Evolutionary conservation across 1,284 basidiomycete species (phyloP), one percentile per base, ranked within the genome.

Genomic region (Papiliotrema flavescens): DNA sequence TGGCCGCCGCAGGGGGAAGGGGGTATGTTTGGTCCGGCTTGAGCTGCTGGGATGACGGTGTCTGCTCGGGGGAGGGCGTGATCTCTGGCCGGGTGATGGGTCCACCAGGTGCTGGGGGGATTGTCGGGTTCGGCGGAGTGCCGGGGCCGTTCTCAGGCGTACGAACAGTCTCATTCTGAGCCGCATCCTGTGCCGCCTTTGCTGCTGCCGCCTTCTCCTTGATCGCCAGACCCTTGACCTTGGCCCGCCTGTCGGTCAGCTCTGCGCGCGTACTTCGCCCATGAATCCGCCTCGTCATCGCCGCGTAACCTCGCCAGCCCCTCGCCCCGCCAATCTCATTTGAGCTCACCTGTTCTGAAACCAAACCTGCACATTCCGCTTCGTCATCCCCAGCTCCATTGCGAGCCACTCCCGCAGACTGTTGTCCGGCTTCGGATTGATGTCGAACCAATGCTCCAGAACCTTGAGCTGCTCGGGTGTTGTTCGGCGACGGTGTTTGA

Each of bases 321-420:
- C 28, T 6, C 28, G 5, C 11, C 28, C 28, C 28, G 28, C 28
- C 28, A 32, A 32, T 11, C 28, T 5, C 28, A 32, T 13, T 2
- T 3, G 43, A 20, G 76, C 78, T 62, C 65, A 88, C 87, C 89
- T 82, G 73, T 93, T 93, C 76, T 92, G 90, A 75, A 93, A 93
- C 90, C 90, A 91, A 40, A 94, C 92, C 82, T 97, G 93, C 2
- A 97, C 89, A 42, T 90, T 90, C 57, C 93, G 81, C 23, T 90
- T 85, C 20, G 89, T 90, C 91, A 97, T 97, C 60, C 86, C 86
- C 47, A 96, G 83, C 76, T 90, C 81, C 8, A 80, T 78, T 0
- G 91, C 88, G 47, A 97, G 83, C 61, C 84, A 80, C 70, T 88
- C 89, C 62, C 93, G 83, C 44, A 88, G 78, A 15, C 81, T 79